phyloP scores from a whole-genome alignment of 345 rosid genomes.

The Isatis tinctoria region DNA sequence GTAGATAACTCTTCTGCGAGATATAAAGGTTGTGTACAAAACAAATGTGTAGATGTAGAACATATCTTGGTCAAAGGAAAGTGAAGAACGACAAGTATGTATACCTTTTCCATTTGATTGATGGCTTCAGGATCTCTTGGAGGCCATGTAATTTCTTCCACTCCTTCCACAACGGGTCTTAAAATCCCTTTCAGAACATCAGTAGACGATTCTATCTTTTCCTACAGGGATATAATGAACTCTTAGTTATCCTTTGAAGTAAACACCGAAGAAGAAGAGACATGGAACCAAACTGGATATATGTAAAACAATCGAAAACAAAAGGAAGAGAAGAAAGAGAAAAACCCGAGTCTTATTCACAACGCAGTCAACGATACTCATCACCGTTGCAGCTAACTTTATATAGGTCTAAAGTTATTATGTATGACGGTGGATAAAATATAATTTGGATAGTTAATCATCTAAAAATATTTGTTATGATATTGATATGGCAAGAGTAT shows the following conservation, averaged over 20 bases:
- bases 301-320: background rate
- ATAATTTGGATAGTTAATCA: too few species aligned
- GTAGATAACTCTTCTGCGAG: background rate
- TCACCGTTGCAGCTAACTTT: slow-evolving; percentile 69
- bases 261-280: background rate
- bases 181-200: slow-evolving; percentile 76
- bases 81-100: background rate
- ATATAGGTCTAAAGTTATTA: too few species aligned
- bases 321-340: slow-evolving; percentile 8
- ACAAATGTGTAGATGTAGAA: background rate
- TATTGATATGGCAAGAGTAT: too few species aligned
- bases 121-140: slow-evolving; percentile 70
- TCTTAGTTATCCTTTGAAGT: background rate
- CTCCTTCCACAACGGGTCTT: slow-evolving; percentile 62
- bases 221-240: slow-evolving; percentile 39
- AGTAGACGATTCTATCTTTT: slow-evolving; percentile 80
- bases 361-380: slow-evolving; percentile 76
- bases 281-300: background rate
- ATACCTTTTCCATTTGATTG: slow-evolving; percentile 68
- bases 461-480: too few species aligned
- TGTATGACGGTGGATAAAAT: too few species aligned
- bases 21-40: background rate
- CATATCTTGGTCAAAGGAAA: background rate
- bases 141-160: slow-evolving; percentile 78
- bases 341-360: slow-evolving; percentile 79